Conservation (phyloP, 2,329 filamentous ascomycete genomes). For the Malbranchea zuffiana region DNA sequence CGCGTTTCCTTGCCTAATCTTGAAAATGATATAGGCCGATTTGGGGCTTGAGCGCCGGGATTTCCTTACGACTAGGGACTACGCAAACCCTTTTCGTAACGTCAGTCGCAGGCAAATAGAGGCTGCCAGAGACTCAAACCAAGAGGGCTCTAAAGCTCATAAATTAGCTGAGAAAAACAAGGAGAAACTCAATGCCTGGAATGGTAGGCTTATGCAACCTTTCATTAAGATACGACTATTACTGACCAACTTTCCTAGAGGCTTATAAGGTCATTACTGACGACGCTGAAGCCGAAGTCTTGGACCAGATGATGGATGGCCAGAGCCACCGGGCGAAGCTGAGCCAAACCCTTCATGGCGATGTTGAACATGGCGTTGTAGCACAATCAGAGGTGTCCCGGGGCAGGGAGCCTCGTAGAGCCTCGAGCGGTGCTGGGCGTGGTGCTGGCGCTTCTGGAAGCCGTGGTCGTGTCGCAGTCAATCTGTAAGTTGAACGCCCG, state of each 20-base stretch:
- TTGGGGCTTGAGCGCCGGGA: slow-evolving; percentile 30
- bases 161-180: slow-evolving; percentile 21
- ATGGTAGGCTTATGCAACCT: slow-evolving; percentile 20
- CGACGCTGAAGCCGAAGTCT: slow-evolving; percentile 21
- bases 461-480: slow-evolving; percentile 13
- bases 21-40: slow-evolving; percentile 28
- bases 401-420: slow-evolving; percentile 1
- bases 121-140: slow-evolving; percentile 21
- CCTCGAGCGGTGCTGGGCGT: slow-evolving; percentile 13
- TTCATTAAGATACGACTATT: background rate
- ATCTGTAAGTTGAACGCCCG: too few species aligned
- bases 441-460: slow-evolving; percentile 21
- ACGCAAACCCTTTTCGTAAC: slow-evolving; percentile 9
- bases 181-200: slow-evolving; percentile 22
- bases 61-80: slow-evolving; percentile 26
- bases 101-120: slow-evolving; percentile 21
- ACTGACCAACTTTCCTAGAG: slow-evolving; percentile 17
- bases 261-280: slow-evolving; percentile 23
- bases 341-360: slow-evolving; percentile 15
- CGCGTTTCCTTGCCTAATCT: too few species aligned
- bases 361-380: slow-evolving; percentile 14
- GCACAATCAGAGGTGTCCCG: background rate
- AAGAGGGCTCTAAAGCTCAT: slow-evolving; percentile 22
- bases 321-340: slow-evolving; percentile 30
- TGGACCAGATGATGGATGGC: slow-evolving; percentile 27